A percentile compares a stretch with the other conserved stretches of the same genome.
Conservation (phyloP, 2,329 filamentous ascomycete genomes). For the Fusarium robinianum region DNA sequence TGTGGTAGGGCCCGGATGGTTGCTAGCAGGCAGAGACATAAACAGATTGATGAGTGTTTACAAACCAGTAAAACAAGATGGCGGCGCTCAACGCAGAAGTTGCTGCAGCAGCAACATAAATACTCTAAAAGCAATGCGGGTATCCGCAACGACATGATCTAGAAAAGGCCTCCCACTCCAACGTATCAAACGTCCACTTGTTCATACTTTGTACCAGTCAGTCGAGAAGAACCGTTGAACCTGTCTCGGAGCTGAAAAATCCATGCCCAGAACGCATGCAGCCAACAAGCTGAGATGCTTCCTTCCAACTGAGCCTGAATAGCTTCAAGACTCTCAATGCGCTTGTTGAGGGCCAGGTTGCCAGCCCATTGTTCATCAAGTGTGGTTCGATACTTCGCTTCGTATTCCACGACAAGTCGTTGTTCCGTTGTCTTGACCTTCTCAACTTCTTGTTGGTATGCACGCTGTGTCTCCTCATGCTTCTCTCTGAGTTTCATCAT, state of each 20-base stretch:
- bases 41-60: no score
- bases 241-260: background rate
- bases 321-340: background rate
- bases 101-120: no score
- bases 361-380: background rate
- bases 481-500: rapidly evolving
- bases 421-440: background rate
- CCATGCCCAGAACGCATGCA: conserved; percentile 2
- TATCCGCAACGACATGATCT: no score
- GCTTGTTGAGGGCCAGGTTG: background rate
- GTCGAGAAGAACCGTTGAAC: background rate
- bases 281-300: conserved; percentile 2
- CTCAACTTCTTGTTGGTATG: background rate
- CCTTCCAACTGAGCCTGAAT: background rate
- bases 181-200: no score
- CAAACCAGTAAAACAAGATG: no score
- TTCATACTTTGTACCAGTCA: background rate
- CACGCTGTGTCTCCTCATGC: background rate
- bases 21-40: no score
- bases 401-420: background rate
- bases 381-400: background rate
- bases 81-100: no score
- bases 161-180: no score
- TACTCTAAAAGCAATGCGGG: no score
- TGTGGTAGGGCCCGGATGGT: no score